Evolutionary conservation across 306 rosid species (phyloP).

Genomic region (Astragalus membranaceus): DNA sequence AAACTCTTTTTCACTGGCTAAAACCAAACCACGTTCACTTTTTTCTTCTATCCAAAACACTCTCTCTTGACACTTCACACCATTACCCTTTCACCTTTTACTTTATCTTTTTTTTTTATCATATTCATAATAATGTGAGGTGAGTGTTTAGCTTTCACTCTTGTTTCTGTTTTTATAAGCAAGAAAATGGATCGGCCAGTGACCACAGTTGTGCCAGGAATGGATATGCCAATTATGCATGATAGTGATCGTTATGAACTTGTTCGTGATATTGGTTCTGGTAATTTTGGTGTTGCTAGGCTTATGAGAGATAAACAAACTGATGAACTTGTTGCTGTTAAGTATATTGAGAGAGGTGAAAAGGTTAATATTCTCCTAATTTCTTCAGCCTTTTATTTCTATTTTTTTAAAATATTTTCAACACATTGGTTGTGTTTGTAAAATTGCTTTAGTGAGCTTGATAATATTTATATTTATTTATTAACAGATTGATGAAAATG

Average conservation of each 20-base stretch:
- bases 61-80: not conserved
- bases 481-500: slow-evolving; percentile 96
- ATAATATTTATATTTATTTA: too few species aligned
- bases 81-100: not conserved
- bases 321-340: slow-evolving; percentile 88
- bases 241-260: slow-evolving; percentile 91
- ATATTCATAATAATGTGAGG: slow-evolving; percentile 25
- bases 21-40: slow-evolving; percentile 31
- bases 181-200: slow-evolving; percentile 54
- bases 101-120: not conserved
- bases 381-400: not conserved
- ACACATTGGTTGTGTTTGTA: too few species aligned
- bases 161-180: not conserved
- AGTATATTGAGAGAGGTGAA: slow-evolving; percentile 98
- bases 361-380: slow-evolving; percentile 50
- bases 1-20: slow-evolving; percentile 27
- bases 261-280: slow-evolving; percentile 82
- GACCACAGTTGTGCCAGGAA: slow-evolving; percentile 56
- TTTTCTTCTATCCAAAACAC: slow-evolving; percentile 12
- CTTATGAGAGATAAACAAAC: slow-evolving; percentile 87
- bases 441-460: too few species aligned
- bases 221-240: slow-evolving; percentile 93
- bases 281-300: slow-evolving; percentile 91
- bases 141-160: not conserved
- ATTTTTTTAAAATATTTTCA: too few species aligned